Conservation (phyloP, 2,329 filamentous ascomycete species). For the Fusarium bactridioides region DNA sequence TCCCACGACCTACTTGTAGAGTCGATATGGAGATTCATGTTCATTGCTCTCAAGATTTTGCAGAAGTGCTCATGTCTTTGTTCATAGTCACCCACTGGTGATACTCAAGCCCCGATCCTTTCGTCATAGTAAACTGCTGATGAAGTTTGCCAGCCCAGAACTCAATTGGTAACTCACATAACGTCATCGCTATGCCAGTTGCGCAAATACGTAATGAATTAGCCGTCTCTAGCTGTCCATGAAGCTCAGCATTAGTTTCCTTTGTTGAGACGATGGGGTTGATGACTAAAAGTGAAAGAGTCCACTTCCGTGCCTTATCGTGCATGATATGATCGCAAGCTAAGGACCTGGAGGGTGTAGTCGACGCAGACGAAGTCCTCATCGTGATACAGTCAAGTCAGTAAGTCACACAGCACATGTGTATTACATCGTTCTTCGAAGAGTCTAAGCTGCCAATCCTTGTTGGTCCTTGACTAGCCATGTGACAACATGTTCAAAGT, state of each 20-base stretch:
- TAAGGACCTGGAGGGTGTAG: neutral
- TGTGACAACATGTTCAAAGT: neutral
- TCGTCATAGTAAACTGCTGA: neutral
- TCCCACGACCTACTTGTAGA: neutral
- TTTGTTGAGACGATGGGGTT: neutral
- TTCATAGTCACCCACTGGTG: neutral
- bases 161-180: neutral
- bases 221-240: neutral
- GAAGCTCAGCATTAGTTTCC: neutral
- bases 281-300: neutral
- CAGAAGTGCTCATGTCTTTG: neutral
- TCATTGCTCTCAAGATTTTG: neutral
- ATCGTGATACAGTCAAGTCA: neutral
- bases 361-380: neutral
- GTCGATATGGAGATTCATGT: no score
- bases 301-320: neutral
- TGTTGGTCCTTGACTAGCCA: neutral
- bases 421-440: neutral
- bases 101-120: neutral
- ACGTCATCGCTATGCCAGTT: no score
- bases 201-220: rapidly evolving
- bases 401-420: neutral
- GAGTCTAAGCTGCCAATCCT: neutral
- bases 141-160: neutral
- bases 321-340: neutral